phyloP scores from a whole-genome alignment of 2,329 filamentous ascomycete genomes.

The Septoria petroselini region DNA sequence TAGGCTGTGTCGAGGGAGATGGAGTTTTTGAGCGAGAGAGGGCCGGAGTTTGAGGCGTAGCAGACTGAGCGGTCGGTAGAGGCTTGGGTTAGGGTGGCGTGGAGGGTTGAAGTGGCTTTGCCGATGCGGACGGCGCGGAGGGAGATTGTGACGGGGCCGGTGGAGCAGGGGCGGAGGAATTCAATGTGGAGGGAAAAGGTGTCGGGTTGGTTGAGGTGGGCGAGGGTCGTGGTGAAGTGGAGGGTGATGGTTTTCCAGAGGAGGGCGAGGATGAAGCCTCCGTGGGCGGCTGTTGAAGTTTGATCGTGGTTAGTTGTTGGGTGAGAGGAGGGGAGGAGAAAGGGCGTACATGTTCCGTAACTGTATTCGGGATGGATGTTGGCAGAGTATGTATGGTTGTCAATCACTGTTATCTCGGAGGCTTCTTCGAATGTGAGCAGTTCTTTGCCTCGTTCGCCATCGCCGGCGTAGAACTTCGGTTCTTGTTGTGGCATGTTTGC shows the following conservation, averaged over 20 bases:
- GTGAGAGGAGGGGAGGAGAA: not conserved
- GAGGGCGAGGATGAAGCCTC: conserved; percentile 21
- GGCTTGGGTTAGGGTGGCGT: conserved; percentile 9
- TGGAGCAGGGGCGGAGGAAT: conserved; percentile 20
- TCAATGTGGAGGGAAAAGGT: conserved; percentile 22
- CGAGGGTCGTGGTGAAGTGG: conserved; percentile 20
- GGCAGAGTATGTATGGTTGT: conserved; percentile 20
- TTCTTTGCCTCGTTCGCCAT: conserved; percentile 11
- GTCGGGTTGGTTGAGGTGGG: conserved; percentile 17
- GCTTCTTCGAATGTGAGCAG: conserved; percentile 21
- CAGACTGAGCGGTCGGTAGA: conserved; percentile 3
- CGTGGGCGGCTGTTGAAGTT: conserved; percentile 19
- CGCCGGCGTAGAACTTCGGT: not conserved
- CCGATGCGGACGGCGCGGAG: conserved; percentile 17
- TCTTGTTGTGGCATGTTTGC: not conserved
- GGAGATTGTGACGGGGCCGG: conserved; percentile 11
- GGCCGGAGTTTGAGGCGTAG: conserved; percentile 12
- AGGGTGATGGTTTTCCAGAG: conserved; percentile 15
- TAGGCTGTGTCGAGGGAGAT: conserved; percentile 6
- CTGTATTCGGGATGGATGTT: conserved; percentile 20
- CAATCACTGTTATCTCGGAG: conserved; percentile 5
- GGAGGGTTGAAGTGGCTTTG: conserved; percentile 13
- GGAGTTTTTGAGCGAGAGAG: conserved; percentile 2
- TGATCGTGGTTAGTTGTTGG: not conserved
- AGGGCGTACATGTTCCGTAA: conserved; percentile 19